Evolutionary conservation across 352 stramenopile genomes (phyloP).

Genomic region (Globisporangium irregulare): DNA sequence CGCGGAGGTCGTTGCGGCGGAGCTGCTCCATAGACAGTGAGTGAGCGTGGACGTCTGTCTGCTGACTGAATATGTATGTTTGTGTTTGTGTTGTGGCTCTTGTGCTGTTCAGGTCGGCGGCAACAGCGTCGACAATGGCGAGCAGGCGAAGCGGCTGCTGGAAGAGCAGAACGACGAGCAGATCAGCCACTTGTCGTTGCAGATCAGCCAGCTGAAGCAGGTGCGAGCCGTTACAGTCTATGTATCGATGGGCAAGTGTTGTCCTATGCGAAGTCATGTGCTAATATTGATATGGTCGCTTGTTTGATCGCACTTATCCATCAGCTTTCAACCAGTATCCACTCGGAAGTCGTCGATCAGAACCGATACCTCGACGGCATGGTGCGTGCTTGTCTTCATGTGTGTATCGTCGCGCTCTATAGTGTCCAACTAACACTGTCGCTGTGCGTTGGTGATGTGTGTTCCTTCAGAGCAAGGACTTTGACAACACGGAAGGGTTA

Average conservation of each 20-base stretch:
- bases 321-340: slow-evolving; percentile 76
- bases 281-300: slow-evolving; percentile 1
- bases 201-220: slow-evolving; percentile 86
- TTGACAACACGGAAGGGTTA: slow-evolving; percentile 81
- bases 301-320: background rate
- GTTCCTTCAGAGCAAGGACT: slow-evolving; percentile 65
- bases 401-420: background rate
- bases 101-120: slow-evolving; percentile 26
- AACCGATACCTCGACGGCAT: slow-evolving; percentile 82
- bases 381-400: slow-evolving; percentile 30
- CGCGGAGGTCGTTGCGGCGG: background rate
- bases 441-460: background rate
- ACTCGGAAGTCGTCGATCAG: slow-evolving; percentile 76
- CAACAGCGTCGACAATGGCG: slow-evolving; percentile 47
- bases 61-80: too few relatives aligned
- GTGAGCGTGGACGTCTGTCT: background rate
- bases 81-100: background rate
- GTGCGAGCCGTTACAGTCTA: slow-evolving; percentile 21
- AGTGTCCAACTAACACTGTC: background rate
- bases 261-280: background rate
- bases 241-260: background rate
- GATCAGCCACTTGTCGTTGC: slow-evolving; percentile 84
- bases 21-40: background rate
- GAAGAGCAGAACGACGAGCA: slow-evolving; percentile 89
- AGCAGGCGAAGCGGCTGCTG: slow-evolving; percentile 74